These are phyloP conservation scores for Diaporthe longicolla DNA, from an alignment of 2,329 filamentous ascomycete genomes.

Conservation along the genomic window DNA sequence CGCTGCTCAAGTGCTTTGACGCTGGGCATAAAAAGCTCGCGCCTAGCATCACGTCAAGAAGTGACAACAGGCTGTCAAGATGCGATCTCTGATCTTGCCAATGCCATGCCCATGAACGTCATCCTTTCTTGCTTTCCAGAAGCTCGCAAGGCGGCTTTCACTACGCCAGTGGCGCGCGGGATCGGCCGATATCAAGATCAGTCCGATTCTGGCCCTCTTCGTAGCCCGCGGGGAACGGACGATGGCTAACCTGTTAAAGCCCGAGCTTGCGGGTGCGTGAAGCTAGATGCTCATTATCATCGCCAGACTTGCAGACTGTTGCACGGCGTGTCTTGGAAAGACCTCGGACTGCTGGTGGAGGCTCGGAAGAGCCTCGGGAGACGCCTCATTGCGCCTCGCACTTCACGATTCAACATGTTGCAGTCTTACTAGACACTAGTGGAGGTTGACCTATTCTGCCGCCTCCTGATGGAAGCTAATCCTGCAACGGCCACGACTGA, in stretches of 20 bases:
- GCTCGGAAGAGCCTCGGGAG: constrained; percentile 6
- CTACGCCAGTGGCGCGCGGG: constrained; percentile 24
- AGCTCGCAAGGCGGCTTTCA: constrained; percentile 23
- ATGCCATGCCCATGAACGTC: constrained; percentile 11
- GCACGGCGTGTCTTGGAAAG: not conserved
- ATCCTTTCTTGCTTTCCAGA: constrained; percentile 13
- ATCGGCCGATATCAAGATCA: constrained; percentile 29
- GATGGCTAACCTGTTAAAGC: constrained; percentile 26
- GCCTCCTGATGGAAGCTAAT: not conserved
- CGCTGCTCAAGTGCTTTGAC: constrained; percentile 2
- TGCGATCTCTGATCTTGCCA: constrained; percentile 7
- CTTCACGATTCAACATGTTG: constrained; percentile 3
- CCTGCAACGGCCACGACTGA: constrained; percentile 18
- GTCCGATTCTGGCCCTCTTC: constrained; percentile 8
- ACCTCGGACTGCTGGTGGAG: not conserved
- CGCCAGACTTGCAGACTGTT: not conserved
- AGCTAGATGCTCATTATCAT: not conserved
- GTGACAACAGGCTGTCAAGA: constrained; percentile 26
- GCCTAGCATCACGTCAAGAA: constrained; percentile 10
- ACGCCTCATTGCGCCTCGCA: not conserved
- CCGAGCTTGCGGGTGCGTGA: constrained; percentile 3
- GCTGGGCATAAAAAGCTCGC: not conserved
- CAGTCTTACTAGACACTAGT: not conserved
- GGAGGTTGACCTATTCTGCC: not conserved
- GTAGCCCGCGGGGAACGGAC: not conserved